Conservation (phyloP, 2,329 filamentous ascomycete species). For the Drechslerella dactyloides region DNA sequence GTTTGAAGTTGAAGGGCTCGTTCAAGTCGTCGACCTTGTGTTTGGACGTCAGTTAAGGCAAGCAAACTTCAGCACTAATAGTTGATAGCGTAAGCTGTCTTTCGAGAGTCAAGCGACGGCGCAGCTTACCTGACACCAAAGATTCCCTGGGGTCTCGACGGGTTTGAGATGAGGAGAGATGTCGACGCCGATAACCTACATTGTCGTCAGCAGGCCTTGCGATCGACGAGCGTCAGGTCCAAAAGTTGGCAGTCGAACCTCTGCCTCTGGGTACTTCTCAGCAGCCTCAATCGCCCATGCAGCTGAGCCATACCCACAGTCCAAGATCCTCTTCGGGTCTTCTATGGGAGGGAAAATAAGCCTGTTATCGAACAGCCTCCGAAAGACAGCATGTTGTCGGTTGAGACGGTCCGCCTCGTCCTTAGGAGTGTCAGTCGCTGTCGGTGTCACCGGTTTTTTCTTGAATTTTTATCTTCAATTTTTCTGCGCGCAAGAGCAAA, state of each 20-base stretch:
- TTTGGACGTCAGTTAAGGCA: slow-evolving; percentile 56
- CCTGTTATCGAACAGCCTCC: slow-evolving; percentile 69
- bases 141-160: slow-evolving; percentile 69
- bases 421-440: slow-evolving; percentile 58
- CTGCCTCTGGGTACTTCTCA: slow-evolving; percentile 67
- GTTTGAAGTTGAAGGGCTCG: slow-evolving; percentile 71
- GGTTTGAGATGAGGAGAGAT: slow-evolving; percentile 73
- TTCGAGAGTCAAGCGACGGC: slow-evolving; percentile 1
- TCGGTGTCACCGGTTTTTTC: slow-evolving; percentile 1
- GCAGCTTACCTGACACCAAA: slow-evolving; percentile 68
- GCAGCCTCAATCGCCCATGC: slow-evolving; percentile 75
- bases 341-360: slow-evolving; percentile 73
- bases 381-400: slow-evolving; percentile 69
- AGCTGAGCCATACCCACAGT: slow-evolving; percentile 75
- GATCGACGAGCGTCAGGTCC: slow-evolving; percentile 51
- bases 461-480: background rate
- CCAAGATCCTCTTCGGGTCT: slow-evolving; percentile 67
- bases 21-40: slow-evolving; percentile 79
- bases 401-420: slow-evolving; percentile 72
- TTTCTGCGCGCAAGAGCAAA: background rate
- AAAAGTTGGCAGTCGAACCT: slow-evolving; percentile 62
- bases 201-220: slow-evolving; percentile 33
- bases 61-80: slow-evolving; percentile 2
- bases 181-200: slow-evolving; percentile 73
- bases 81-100: slow-evolving; percentile 4